Conservation (phyloP, 106 monocot species). For the Allium fistulosum region DNA sequence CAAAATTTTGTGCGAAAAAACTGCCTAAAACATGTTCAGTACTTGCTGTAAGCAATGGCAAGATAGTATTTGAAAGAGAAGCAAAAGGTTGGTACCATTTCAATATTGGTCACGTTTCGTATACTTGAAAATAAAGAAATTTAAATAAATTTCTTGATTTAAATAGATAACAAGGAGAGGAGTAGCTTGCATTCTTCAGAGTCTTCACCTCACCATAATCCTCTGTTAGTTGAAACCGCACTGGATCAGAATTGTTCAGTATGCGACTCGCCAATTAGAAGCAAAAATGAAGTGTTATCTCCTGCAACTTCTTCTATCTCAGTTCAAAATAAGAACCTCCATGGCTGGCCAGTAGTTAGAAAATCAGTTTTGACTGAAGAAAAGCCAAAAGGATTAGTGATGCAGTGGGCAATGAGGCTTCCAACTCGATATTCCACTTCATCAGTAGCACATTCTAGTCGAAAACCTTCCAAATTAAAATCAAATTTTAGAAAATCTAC, state of each 20-base stretch:
- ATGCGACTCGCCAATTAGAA: conserved; percentile 8
- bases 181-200: not conserved
- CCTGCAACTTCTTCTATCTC: conserved; percentile 1
- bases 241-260: conserved; percentile 14
- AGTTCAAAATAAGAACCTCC: conserved; percentile 1
- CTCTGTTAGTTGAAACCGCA: not conserved
- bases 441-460: conserved; percentile 23
- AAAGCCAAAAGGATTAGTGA: conserved; percentile 23
- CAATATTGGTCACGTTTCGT: conserved; percentile 2
- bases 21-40: conserved; percentile 46
- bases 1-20: conserved; percentile 66
- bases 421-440: conserved; percentile 27
- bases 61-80: conserved; percentile 68
- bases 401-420: conserved; percentile 56
- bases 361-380: conserved; percentile 25
- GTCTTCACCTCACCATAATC: conserved; percentile 3
- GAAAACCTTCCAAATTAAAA: conserved; percentile 17
- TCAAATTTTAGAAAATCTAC: conserved; percentile 1
- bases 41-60: conserved; percentile 66
- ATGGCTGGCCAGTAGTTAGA: conserved; percentile 29
- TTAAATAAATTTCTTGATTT: not conserved
- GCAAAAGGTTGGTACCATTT: conserved; percentile 9
- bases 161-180: conserved; percentile 9
- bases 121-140: not conserved
- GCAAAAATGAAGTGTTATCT: not conserved